Evolutionary conservation across 2,329 filamentous ascomycete species (phyloP), one percentile per base, ranked within the genome.

Genomic region (Penicillium sp.): DNA sequence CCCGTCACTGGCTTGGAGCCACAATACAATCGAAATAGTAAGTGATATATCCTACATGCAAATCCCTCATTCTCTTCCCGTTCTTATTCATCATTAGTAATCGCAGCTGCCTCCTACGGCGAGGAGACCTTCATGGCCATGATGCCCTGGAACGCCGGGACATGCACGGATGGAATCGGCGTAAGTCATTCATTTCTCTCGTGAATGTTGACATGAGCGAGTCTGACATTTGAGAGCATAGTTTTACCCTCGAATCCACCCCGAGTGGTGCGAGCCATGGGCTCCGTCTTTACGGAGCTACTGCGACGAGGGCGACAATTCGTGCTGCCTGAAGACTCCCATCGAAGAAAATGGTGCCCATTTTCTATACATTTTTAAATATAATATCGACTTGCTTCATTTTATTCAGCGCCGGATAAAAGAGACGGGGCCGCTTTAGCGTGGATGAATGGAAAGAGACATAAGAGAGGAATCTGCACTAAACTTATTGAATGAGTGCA

Each of bases 81-180:
- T 28, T 3, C 10, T 6, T 31, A 10, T 32, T 6, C 12, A 2
- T 27, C 32, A 9, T 18, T 23, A 53, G 50, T 51, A 7, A 40
- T 51, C n/a, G 42, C 48, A 7, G 50, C 47, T 6, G 49, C 44
- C 25, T 38, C 42, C 2, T 53, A 53, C 28, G 47, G 50, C 6
- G 50, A 53, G 26, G 46, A 50, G 26, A 48, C 48, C 3, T 53
- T 45, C 25, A 22, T 46, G 12, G 41, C 50, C 2, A 42, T 35
- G 3, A 33, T 42, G 41, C 33, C 39, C 0, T 51, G 47, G 42
- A 41, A 51, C 31, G 35, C 37, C 7, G 50, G 50, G 9, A 44
- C 32, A n/a, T 52, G 50, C 29, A 41, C 28, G 12, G 18, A 45
- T 14, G 50, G 50, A 31, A 37, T 44, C 23, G 50, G 50, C 1